phyloP scores from a whole-genome alignment of 2,329 filamentous ascomycete genomes.

The Fusarium musae region DNA sequence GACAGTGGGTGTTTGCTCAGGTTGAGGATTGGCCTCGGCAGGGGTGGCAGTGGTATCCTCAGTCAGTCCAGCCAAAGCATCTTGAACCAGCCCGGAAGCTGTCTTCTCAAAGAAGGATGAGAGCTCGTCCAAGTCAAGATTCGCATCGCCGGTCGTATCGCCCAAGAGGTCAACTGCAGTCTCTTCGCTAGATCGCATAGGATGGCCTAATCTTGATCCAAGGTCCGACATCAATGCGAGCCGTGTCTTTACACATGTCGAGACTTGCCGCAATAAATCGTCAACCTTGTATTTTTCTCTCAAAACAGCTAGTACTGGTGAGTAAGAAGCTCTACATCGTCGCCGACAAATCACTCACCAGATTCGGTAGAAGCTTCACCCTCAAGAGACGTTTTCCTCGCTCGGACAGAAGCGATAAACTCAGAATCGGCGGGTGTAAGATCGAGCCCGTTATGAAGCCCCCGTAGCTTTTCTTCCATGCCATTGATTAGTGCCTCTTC shows the following conservation, averaged over 20 bases:
- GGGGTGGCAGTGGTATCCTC: constrained; percentile 37
- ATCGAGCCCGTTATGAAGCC: constrained; percentile 47
- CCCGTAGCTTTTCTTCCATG: constrained; percentile 60
- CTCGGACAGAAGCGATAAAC: constrained; percentile 49
- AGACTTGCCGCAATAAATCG: constrained; percentile 51
- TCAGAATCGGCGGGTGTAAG: constrained; percentile 50
- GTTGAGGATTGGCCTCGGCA: constrained; percentile 29
- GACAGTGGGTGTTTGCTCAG: constrained; percentile 20
- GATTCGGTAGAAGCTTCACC: constrained; percentile 43
- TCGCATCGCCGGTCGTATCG: constrained; percentile 45
- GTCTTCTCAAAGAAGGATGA: constrained; percentile 57
- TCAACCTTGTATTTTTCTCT: constrained; percentile 54
- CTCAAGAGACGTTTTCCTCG: constrained; percentile 49
- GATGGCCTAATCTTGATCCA: constrained; percentile 50
- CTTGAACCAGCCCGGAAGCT: constrained; percentile 54
- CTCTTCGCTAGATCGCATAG: constrained; percentile 47
- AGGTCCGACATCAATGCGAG: constrained; percentile 50
- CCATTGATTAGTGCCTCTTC: constrained; percentile 67
- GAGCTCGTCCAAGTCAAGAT: constrained; percentile 54
- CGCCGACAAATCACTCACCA: constrained; percentile 40
- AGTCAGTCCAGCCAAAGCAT: constrained; percentile 52
- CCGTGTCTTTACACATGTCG: constrained; percentile 48
- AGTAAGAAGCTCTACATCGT: constrained; percentile 8
- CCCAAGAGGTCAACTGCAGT: constrained; percentile 43
- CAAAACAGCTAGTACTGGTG: constrained; percentile 41